Evolutionary conservation across 371 early-diverging fungal genomes (phyloP).

Genomic region (Mucor irregularis): DNA sequence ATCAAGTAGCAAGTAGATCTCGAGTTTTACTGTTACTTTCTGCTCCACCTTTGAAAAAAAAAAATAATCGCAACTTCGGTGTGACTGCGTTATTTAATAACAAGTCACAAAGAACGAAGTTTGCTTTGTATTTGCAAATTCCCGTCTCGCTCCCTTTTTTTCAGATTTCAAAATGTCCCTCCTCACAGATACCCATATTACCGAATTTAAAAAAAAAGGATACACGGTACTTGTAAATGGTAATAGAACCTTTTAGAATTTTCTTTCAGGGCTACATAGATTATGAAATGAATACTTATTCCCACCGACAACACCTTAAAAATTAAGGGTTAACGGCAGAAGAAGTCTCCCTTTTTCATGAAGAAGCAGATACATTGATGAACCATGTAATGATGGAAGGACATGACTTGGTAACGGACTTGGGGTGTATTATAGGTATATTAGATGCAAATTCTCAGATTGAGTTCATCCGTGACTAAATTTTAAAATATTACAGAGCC

Average conservation of each 20-base stretch:
- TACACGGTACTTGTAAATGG: conserved; percentile 12
- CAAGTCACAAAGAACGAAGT: no score
- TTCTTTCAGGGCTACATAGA: neutral
- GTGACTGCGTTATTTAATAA: no score
- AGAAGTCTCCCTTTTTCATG: conserved; percentile 32
- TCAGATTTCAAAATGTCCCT: no score
- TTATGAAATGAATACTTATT: neutral
- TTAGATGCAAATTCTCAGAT: no score
- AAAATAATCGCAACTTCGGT: no score
- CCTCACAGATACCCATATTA: neutral
- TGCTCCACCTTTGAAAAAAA: no score
- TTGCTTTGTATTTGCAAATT: no score
- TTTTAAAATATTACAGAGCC: conserved; percentile 36
- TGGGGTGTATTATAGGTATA: conserved; percentile 57
- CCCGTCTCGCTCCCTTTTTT: no score
- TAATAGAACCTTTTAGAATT: neutral
- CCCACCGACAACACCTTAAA: neutral
- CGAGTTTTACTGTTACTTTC: no score
- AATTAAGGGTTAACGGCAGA: conserved; percentile 23
- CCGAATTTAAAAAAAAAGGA: conserved; percentile 9
- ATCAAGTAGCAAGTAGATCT: no score
- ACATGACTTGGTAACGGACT: conserved; percentile 40
- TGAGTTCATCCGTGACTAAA: neutral
- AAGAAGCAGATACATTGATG: conserved; percentile 52
- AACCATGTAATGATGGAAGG: conserved; percentile 52